Conservation (phyloP, 768 basidiomycete genomes). For the Lactarius sp. region DNA sequence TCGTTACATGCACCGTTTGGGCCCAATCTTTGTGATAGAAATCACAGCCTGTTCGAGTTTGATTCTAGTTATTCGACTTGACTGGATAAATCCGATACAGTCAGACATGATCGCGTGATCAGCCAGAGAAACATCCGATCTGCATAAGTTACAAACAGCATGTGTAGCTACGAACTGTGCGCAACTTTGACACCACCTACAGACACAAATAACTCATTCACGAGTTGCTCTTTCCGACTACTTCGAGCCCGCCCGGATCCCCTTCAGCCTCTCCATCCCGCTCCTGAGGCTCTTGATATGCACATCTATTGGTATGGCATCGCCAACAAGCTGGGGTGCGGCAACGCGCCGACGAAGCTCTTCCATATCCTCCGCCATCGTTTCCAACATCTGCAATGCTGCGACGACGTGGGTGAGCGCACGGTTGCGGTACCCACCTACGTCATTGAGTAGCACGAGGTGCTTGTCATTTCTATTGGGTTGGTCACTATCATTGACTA, state of each 20-base stretch:
- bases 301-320: slow-evolving; percentile 62
- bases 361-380: slow-evolving; percentile 70
- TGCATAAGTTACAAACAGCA: too few species aligned
- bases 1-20: too few species aligned
- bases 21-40: too few species aligned
- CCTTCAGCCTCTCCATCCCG: slow-evolving; percentile 58
- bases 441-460: slow-evolving; percentile 47
- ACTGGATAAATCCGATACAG: too few species aligned
- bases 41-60: too few species aligned
- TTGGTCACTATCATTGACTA: slow-evolving; percentile 55
- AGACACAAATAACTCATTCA: slow-evolving; percentile 30
- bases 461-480: slow-evolving; percentile 50
- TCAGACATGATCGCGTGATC: too few species aligned
- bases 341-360: slow-evolving; percentile 69
- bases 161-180: neutral
- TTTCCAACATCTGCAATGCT: slow-evolving; percentile 54
- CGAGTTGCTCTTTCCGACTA: slow-evolving; percentile 38
- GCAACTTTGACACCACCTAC: neutral
- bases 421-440: slow-evolving; percentile 53
- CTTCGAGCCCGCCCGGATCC: slow-evolving; percentile 49
- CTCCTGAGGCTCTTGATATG: slow-evolving; percentile 67
- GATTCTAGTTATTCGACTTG: too few species aligned
- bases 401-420: slow-evolving; percentile 64
- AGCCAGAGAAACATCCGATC: too few species aligned
- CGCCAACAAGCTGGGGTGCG: slow-evolving; percentile 56